These are phyloP conservation scores for Colletotrichum limetticola DNA, from an alignment of 2,329 filamentous ascomycete species.

Conservation along the genomic window DNA sequence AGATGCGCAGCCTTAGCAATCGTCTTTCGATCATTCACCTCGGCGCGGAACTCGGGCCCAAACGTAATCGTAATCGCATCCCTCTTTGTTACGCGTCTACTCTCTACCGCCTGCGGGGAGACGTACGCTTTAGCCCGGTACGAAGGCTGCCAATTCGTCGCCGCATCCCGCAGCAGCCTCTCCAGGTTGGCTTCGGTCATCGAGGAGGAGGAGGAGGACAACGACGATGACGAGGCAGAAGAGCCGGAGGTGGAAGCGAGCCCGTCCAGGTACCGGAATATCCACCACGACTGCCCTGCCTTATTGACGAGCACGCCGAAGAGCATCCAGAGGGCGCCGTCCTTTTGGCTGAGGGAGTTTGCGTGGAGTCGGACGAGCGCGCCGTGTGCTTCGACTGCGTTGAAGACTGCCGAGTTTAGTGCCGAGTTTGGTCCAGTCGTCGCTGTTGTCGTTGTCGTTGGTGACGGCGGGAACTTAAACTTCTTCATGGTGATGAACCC, in stretches of 20 bases:
- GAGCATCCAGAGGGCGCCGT: not conserved
- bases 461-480: not conserved
- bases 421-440: too few relatives aligned
- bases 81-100: conserved; percentile 9
- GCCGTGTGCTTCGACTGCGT: conserved; percentile 3
- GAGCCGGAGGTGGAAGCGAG: not conserved
- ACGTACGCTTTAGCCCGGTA: not conserved
- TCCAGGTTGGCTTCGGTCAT: conserved; percentile 1
- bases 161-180: not conserved
- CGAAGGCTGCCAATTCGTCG: not conserved
- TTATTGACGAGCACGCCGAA: conserved; percentile 2
- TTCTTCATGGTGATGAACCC: conserved; percentile 18
- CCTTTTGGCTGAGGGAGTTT: not conserved
- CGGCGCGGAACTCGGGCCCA: conserved; percentile 7
- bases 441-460: not conserved
- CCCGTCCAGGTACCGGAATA: not conserved
- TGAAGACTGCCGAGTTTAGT: not conserved
- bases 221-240: not conserved
- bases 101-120: not conserved
- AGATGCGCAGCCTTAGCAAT: not conserved
- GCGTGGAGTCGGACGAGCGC: not conserved
- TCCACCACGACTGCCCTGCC: not conserved
- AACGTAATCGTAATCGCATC: not conserved
- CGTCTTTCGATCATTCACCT: conserved; percentile 8
- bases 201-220: not conserved